phyloP scores from a whole-genome alignment of 208 protist species.

The Leishmania gerbilli region DNA sequence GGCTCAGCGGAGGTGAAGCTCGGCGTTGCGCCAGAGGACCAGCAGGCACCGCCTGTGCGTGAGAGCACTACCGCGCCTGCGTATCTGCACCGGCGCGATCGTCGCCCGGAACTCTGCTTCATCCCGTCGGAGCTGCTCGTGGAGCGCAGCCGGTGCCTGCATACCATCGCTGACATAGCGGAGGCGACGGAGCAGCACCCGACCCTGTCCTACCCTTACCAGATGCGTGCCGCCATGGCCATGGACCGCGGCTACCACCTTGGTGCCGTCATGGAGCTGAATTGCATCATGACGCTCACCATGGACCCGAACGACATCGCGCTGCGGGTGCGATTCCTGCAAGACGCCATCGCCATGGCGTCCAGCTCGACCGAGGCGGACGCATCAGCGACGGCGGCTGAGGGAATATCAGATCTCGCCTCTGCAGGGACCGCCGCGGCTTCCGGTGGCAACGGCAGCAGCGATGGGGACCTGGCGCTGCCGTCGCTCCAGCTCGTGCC shows the following conservation, averaged over 20 bases:
- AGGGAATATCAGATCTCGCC: neutral
- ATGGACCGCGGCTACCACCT: constrained; percentile 48
- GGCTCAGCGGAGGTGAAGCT: neutral
- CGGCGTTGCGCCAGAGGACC: neutral
- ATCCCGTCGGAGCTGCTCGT: constrained; percentile 35
- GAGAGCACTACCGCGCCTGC: neutral
- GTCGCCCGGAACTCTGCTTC: constrained; percentile 31
- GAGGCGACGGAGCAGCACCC: constrained; percentile 38
- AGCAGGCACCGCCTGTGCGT: neutral
- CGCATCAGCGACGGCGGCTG: neutral
- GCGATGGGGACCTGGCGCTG: neutral
- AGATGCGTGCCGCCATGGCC: constrained; percentile 43
- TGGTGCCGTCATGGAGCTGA: constrained; percentile 41
- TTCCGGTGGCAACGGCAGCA: neutral
- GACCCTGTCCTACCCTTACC: constrained; percentile 40
- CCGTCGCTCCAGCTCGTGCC: constrained; percentile 2
- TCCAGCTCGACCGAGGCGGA: constrained; percentile 1
- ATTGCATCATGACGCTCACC: constrained; percentile 30
- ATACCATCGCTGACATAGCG: constrained; percentile 23
- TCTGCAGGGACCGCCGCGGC: neutral
- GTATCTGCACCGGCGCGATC: constrained; percentile 32
- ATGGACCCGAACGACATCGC: constrained; percentile 37
- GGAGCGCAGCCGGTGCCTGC: constrained; percentile 35
- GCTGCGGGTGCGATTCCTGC: constrained; percentile 39
- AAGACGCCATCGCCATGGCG: constrained; percentile 26